Evolutionary conservation across 257 asterid genomes (phyloP), one percentile per base, ranked within the genome.

Genomic region (Apocynum venetum): DNA sequence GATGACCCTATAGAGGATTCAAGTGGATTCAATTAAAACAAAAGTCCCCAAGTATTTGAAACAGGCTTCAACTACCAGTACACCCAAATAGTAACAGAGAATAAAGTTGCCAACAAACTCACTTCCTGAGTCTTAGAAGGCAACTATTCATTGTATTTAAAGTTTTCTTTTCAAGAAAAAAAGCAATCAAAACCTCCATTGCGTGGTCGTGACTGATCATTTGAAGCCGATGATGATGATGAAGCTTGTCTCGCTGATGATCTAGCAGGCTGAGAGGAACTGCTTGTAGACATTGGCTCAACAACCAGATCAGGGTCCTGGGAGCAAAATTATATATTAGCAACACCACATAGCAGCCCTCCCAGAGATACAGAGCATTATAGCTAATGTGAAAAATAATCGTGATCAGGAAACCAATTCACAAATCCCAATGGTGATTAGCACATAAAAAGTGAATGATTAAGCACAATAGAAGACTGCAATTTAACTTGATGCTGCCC

Each of bases 291-390:
- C 86, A 92, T 90, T 82, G 98, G 93, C 86, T 91, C 98, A 74
- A 94, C 98, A 77, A 88, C 85, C 44, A 94, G 86, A 78, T 86
- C 95, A 31, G 92, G 85, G 69, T 94, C 98, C 98, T 94, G 88
- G 60, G 79, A 46, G 46, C 66, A 65, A 64, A n/a, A 20, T n/a
- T 25, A 46, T 53, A 57, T 48, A 51, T 43, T 51, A 53, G 68
- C 52, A 86, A 78, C 40, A 13, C 51, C 31, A 74, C 17, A 73
- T 35, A 73, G 71, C 67, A 60, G 77, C 65, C 44, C 40, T 41
- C 63, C 15, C 14, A 66, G 25, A 38, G 40, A 41, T 38, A 44
- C n/a, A 66, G 63, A 46, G 40, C 1, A 7, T 12, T 17, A 20
- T 17, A n/a, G 43, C 14, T 19, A 61, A 51, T 61, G 38, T 25